Percentiles rank a stretch among this genome's conserved stretches.
Evolutionary conservation across 768 basidiomycete species (phyloP).

Genomic region (Leccinum variicolor): DNA sequence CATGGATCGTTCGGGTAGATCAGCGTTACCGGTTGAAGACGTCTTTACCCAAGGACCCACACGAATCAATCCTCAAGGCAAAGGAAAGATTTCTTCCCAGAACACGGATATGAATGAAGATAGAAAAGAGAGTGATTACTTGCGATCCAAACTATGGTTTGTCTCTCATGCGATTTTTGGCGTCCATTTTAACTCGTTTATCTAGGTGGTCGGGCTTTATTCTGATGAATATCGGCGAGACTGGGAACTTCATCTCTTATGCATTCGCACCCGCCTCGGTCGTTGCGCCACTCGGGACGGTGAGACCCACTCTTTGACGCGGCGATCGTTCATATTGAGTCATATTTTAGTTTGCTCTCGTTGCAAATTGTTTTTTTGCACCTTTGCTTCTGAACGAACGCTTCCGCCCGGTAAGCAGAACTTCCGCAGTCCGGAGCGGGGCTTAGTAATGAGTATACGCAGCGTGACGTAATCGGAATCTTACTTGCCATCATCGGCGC

Average conservation of each 20-base stretch:
- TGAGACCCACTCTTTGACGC: constrained; percentile 35
- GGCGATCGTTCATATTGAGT: background rate
- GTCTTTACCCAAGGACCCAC: constrained; percentile 26
- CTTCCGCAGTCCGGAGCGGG: background rate
- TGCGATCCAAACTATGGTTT: constrained; percentile 82
- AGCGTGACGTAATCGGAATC: constrained; percentile 81
- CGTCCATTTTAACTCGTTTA: background rate
- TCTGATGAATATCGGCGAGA: constrained; percentile 89
- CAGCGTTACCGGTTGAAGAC: constrained; percentile 39
- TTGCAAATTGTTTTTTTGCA: constrained; percentile 93
- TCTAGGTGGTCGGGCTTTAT: constrained; percentile 85
- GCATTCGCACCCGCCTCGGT: constrained; percentile 89
- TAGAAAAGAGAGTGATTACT: constrained; percentile 67
- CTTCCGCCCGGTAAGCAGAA: constrained; percentile 63
- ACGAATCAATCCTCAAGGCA: constrained; percentile 4
- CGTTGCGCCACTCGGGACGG: constrained; percentile 94
- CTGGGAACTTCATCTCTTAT: constrained; percentile 88
- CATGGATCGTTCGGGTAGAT: background rate
- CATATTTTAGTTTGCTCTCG: constrained; percentile 71
- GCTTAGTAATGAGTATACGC: constrained; percentile 11
- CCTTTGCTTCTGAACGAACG: constrained; percentile 80
- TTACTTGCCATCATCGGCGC: constrained; percentile 82
- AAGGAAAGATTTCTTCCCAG: constrained; percentile 13
- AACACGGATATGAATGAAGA: constrained; percentile 21
- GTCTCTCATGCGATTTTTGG: constrained; percentile 17